A percentile compares a stretch with the other conserved stretches of the same genome.
phyloP scores from a whole-genome alignment of 805 yeast genomes.

The Saturnispora kantuleensis region DNA sequence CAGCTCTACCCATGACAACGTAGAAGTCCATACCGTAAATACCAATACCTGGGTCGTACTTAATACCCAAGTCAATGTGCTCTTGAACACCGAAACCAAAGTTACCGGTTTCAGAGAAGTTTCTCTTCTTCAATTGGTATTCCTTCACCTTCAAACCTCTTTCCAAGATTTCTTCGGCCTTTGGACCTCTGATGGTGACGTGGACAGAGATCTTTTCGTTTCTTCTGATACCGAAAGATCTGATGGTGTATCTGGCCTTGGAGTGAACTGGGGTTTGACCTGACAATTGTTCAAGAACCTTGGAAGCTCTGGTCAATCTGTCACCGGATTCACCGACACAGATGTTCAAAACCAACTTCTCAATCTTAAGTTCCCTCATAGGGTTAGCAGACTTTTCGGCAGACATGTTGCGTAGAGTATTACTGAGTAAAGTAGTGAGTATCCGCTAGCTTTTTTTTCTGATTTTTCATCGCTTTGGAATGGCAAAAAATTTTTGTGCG shows the following conservation, averaged over 20 bases:
- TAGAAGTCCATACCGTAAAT: conserved; percentile 99
- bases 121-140: conserved; percentile 87
- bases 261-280: conserved; percentile 99
- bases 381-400: conserved; percentile 63
- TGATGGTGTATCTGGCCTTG: conserved; percentile 99
- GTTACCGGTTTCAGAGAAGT: conserved; percentile 99
- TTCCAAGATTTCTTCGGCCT: conserved; percentile 98
- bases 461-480: too few relatives aligned
- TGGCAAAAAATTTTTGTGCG: too few relatives aligned
- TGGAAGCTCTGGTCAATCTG: conserved; percentile 99
- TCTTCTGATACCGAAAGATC: conserved; percentile 99
- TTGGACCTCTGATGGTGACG: conserved; percentile 99
- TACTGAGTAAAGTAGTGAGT: not conserved
- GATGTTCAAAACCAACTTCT: conserved; percentile 98
- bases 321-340: conserved; percentile 99
- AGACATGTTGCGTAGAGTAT: conserved; percentile 25
- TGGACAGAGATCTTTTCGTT: conserved; percentile 99
- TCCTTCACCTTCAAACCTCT: conserved; percentile 99
- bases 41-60: conserved; percentile 99
- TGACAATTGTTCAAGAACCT: conserved; percentile 98
- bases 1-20: conserved; percentile 99
- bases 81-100: conserved; percentile 99
- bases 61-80: conserved; percentile 99
- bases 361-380: conserved; percentile 99
- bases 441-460: too few relatives aligned